Evolutionary conservation across 2,329 filamentous ascomycete genomes (phyloP).

Genomic region (Corynespora cassiicola): DNA sequence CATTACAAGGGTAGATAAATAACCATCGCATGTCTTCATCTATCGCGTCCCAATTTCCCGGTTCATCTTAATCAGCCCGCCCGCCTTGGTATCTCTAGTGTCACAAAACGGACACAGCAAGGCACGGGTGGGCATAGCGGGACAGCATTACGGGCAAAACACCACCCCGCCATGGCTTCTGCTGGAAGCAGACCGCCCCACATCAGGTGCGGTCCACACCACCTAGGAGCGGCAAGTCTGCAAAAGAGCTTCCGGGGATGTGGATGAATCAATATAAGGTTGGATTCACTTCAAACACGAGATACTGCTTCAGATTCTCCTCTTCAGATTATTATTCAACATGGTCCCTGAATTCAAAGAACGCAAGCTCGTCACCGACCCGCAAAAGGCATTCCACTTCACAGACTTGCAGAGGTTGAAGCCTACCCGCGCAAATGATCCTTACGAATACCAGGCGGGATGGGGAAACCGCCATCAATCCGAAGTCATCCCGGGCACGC

Average conservation of each 20-base stretch:
- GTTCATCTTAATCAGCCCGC: constrained; percentile 15
- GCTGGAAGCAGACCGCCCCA: constrained; percentile 36
- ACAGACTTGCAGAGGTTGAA: constrained; percentile 47
- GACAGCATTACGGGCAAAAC: constrained; percentile 18
- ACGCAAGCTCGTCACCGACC: constrained; percentile 43
- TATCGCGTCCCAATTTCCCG: constrained; percentile 26
- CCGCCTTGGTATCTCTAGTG: constrained; percentile 22
- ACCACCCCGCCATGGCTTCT: constrained; percentile 35
- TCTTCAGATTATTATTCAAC: constrained; percentile 8
- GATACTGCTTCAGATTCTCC: constrained; percentile 9
- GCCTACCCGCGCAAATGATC: constrained; percentile 46
- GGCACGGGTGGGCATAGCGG: too few species aligned
- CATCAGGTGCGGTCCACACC: constrained; percentile 37
- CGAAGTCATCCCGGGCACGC: constrained; percentile 51
- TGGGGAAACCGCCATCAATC: constrained; percentile 48
- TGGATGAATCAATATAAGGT: constrained; percentile 37
- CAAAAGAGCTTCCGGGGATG: constrained; percentile 20
- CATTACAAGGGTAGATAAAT: constrained; percentile 21
- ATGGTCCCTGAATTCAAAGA: constrained; percentile 42
- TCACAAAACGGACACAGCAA: too few species aligned
- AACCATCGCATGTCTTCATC: constrained; percentile 16
- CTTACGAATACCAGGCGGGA: constrained; percentile 46
- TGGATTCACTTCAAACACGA: constrained; percentile 17
- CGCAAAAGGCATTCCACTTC: constrained; percentile 46
- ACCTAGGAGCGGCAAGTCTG: constrained; percentile 40